Conservation (phyloP, 106 monocot species). For the Ottelia alismoides region DNA sequence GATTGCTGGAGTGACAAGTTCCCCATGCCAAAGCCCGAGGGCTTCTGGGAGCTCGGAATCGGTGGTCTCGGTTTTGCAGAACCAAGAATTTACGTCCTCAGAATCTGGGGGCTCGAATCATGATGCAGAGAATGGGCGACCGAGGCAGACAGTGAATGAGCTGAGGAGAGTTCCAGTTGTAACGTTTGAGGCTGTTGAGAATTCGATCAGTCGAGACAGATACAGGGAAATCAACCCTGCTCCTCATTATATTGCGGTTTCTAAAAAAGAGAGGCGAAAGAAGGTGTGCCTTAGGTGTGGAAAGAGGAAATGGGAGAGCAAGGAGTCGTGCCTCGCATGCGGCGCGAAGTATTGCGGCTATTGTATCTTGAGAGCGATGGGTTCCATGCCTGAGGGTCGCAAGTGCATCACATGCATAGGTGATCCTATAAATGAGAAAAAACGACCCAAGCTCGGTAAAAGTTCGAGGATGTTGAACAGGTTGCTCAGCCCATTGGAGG, state of each 20-base stretch:
- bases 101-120: conserved; percentile 10
- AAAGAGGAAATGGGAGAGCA: conserved; percentile 93
- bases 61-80: conserved; percentile 37
- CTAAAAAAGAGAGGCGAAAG: conserved; percentile 40
- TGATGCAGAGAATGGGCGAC: background rate
- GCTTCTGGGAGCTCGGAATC: conserved; percentile 38
- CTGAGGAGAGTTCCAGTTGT: conserved; percentile 25
- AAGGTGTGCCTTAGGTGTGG: conserved; percentile 60
- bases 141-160: conserved; percentile 11
- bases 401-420: conserved; percentile 91
- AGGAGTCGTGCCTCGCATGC: conserved; percentile 79
- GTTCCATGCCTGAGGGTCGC: conserved; percentile 94
- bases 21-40: conserved; percentile 11
- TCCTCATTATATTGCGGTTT: conserved; percentile 24
- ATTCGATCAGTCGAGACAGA: conserved; percentile 6
- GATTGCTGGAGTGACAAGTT: conserved; percentile 8
- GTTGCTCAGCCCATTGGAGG: conserved; percentile 69
- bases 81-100: conserved; percentile 24
- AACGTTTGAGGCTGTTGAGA: conserved; percentile 22
- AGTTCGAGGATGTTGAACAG: conserved; percentile 46
- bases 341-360: conserved; percentile 60
- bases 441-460: conserved; percentile 62
- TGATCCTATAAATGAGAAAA: conserved; percentile 65
- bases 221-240: conserved; percentile 7
- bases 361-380: conserved; percentile 87